phyloP scores from a whole-genome alignment of 2,329 filamentous ascomycete genomes.

The Rhynchosporium secalis region DNA sequence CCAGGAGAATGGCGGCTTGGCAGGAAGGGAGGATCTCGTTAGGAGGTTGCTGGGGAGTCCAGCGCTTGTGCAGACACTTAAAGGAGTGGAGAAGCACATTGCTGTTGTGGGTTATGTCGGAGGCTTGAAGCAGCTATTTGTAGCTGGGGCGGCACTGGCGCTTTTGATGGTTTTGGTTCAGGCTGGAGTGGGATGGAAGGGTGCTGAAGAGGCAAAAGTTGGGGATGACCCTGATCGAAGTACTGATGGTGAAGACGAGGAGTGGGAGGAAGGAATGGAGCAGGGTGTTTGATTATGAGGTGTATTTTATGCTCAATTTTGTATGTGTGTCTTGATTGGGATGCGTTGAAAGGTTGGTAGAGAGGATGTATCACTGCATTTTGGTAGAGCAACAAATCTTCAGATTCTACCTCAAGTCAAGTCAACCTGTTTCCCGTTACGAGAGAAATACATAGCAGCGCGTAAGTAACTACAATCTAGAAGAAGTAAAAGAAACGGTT shows the following conservation, averaged over 20 bases:
- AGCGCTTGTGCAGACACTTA: constrained; percentile 50
- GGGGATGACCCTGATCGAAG: constrained; percentile 8
- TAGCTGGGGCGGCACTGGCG: constrained; percentile 51
- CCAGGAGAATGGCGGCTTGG: constrained; percentile 35
- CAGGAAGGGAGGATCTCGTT: constrained; percentile 46
- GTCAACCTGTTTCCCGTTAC: too few species aligned
- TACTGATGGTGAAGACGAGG: constrained; percentile 27
- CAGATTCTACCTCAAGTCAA: too few species aligned
- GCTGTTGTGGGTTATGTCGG: constrained; percentile 55
- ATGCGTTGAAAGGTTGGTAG: not conserved
- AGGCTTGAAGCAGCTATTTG: constrained; percentile 54
- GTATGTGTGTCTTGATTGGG: not conserved
- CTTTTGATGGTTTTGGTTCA: constrained; percentile 52
- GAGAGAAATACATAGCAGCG: too few species aligned
- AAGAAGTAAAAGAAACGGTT: too few species aligned
- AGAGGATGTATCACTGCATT: not conserved
- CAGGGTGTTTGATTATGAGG: constrained; percentile 21
- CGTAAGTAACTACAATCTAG: too few species aligned
- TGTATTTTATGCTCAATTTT: not conserved
- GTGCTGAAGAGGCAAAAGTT: constrained; percentile 31
- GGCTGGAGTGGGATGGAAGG: constrained; percentile 58
- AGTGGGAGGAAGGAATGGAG: constrained; percentile 30
- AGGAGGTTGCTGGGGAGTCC: constrained; percentile 59
- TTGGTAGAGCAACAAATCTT: not conserved
- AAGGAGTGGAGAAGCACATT: constrained; percentile 50